phyloP scores from a whole-genome alignment of 345 rosid species.

The Eucalyptus sp. region DNA sequence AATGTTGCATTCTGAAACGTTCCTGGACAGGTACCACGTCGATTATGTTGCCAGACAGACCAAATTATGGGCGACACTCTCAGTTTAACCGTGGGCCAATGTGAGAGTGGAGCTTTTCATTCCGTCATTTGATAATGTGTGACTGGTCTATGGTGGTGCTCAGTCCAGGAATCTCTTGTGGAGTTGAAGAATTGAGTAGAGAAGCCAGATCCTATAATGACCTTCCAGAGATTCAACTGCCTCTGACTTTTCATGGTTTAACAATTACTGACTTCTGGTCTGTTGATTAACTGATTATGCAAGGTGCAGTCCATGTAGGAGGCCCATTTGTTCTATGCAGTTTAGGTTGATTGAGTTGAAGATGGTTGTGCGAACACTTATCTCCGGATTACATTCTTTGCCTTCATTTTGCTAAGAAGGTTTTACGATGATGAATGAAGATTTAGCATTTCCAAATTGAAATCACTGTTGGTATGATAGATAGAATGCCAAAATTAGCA shows the following conservation, averaged over 20 bases:
- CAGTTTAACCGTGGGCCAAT: conserved; percentile 56
- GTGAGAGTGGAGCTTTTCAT: conserved; percentile 41
- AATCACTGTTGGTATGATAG: not conserved
- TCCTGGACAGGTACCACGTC: conserved; percentile 55
- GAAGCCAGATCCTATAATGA: not conserved
- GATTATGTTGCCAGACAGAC: conserved; percentile 65
- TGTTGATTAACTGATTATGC: not conserved
- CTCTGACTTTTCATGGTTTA: not conserved
- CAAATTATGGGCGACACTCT: conserved; percentile 29
- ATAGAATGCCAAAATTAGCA: not conserved
- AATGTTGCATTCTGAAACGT: not conserved
- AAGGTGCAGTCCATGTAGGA: conserved; percentile 9
- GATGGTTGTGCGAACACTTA: not conserved
- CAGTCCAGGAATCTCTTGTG: not conserved
- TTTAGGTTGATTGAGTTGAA: not conserved
- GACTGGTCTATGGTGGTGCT: conserved; percentile 11
- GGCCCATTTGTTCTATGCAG: conserved; percentile 13
- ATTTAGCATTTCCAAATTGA: not conserved
- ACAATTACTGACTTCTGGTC: not conserved
- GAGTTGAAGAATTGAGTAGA: conserved; percentile 16
- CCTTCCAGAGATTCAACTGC: not conserved
- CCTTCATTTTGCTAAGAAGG: conserved; percentile 41
- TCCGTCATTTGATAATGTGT: conserved; percentile 5
- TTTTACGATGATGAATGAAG: not conserved
- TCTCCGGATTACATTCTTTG: conserved; percentile 18